Evolutionary conservation across 306 rosid species (phyloP).

Genomic region (Ceratonia siliqua): DNA sequence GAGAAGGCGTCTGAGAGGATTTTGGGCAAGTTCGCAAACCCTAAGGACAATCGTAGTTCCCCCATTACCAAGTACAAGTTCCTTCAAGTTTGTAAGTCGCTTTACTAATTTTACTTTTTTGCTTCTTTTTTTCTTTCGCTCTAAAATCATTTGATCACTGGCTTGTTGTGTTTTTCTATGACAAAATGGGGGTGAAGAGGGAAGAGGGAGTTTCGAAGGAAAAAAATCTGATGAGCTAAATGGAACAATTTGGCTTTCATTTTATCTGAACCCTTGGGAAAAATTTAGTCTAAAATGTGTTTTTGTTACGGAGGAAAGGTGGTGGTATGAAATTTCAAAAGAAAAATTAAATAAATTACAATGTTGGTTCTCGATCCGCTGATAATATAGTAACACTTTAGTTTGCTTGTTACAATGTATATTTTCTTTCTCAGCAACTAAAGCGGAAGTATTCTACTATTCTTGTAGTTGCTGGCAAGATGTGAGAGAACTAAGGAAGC

Average conservation of each 20-base stretch:
- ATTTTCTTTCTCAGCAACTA: background rate
- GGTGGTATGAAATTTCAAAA: too few species aligned
- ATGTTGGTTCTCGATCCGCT: background rate
- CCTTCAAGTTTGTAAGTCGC: slow-evolving; percentile 53
- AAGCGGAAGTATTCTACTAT: background rate
- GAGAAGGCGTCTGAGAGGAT: slow-evolving; percentile 32
- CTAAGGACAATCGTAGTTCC: slow-evolving; percentile 34
- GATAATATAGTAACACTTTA: background rate
- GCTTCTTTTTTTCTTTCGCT: background rate
- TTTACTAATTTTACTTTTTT: background rate
- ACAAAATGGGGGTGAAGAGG: background rate
- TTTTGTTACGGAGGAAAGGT: too few species aligned
- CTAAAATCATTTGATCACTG: background rate
- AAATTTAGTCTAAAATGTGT: background rate
- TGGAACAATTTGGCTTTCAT: background rate
- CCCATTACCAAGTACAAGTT: slow-evolving; percentile 51
- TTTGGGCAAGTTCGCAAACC: slow-evolving; percentile 35
- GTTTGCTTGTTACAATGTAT: background rate
- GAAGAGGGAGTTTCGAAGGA: background rate
- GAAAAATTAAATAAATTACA: background rate
- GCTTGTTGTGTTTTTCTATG: background rate
- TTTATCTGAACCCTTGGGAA: background rate
- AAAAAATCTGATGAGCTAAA: background rate
- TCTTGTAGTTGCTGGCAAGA: background rate
- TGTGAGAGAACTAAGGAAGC: background rate